A percentile compares a stretch with the other conserved stretches of the same genome.
These are phyloP conservation scores for Fusarium duplospermum DNA, from an alignment of 2,329 filamentous ascomycete species.

Conservation along the genomic window DNA sequence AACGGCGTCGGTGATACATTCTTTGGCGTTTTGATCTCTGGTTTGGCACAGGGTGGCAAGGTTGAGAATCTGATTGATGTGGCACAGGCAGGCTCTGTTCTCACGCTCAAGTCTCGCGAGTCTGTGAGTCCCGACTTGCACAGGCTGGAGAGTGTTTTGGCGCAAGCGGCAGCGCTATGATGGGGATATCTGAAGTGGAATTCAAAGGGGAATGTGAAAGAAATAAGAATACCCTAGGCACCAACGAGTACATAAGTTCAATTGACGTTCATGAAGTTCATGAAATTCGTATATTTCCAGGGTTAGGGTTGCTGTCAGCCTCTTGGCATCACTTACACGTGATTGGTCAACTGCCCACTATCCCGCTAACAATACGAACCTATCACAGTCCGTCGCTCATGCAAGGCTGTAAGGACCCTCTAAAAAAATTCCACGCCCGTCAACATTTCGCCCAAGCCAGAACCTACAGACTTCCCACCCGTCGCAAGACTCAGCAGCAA, in stretches of 20 bases:
- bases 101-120: constrained; percentile 80
- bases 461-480: constrained; percentile 24
- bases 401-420: constrained; percentile 47
- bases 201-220: background rate
- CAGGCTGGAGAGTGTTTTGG: constrained; percentile 56
- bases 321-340: constrained; percentile 4
- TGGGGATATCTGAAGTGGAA: background rate
- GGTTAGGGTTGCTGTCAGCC: constrained; percentile 40
- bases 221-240: constrained; percentile 3
- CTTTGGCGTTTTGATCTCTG: constrained; percentile 84
- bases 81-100: constrained; percentile 83
- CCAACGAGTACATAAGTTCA: background rate
- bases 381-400: constrained; percentile 26
- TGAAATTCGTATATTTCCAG: constrained; percentile 6
- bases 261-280: background rate
- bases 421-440: constrained; percentile 47
- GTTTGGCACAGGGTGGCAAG: constrained; percentile 70
- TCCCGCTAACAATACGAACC: constrained; percentile 15
- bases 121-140: constrained; percentile 73
- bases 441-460: constrained; percentile 36
- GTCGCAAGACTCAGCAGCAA: constrained; percentile 24
- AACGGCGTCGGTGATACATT: constrained; percentile 97
- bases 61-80: constrained; percentile 75
- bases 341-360: constrained; percentile 33
- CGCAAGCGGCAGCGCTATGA: constrained; percentile 37